These are phyloP conservation scores for sunflower (Helianthus annuus) DNA, from an alignment of 129 eudicot species.

Conservation along the genomic window DNA sequence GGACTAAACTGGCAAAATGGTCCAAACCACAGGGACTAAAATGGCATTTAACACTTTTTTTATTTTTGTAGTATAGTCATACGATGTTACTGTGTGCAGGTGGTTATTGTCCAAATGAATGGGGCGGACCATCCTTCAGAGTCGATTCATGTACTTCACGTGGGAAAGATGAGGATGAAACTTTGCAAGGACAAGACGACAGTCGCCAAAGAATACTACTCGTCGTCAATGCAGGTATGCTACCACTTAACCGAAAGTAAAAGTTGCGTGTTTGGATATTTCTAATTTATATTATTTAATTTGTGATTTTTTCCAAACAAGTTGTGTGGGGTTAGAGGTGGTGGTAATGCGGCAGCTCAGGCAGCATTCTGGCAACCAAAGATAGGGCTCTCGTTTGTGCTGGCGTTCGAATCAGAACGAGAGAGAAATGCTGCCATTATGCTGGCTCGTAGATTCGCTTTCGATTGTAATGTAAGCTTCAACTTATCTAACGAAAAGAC, in stretches of 20 bases:
- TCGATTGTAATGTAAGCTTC: constrained; percentile 90
- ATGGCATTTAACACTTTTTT: no score
- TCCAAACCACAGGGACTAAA: no score
- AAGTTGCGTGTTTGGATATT: background rate
- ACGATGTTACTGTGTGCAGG: constrained; percentile 44
- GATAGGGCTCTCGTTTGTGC: constrained; percentile 62
- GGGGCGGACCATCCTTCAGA: constrained; percentile 66
- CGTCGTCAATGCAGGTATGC: constrained; percentile 84
- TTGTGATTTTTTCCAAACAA: constrained; percentile 18
- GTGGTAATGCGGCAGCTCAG: constrained; percentile 99
- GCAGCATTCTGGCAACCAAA: constrained; percentile 91
- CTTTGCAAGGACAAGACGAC: constrained; percentile 83
- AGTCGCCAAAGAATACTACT: constrained; percentile 83
- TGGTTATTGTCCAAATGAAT: constrained; percentile 87
- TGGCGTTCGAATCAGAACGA: constrained; percentile 88
- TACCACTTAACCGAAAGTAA: no score
- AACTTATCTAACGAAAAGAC: background rate
- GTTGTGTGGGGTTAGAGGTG: constrained; percentile 98
- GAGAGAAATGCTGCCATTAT: constrained; percentile 96
- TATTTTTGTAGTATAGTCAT: background rate
- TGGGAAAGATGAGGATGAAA: constrained; percentile 97
- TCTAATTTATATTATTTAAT: background rate
- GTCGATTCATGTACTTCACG: constrained; percentile 80
- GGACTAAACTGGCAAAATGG: no score
- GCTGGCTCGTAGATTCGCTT: constrained; percentile 94